phyloP scores from a whole-genome alignment of 164 flowering plant species.

The Magnolia officinalis region DNA sequence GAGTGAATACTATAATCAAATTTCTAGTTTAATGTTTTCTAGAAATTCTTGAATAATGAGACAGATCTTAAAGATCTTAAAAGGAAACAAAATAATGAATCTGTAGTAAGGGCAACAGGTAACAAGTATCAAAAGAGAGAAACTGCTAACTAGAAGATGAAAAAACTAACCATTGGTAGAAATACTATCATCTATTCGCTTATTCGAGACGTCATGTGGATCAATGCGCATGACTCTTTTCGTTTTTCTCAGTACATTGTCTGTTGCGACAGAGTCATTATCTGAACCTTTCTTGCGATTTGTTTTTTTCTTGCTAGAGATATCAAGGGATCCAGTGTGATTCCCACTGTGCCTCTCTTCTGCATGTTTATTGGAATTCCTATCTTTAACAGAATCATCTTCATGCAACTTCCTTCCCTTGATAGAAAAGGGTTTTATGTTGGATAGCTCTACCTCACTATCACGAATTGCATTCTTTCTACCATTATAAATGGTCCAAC shows the following conservation, averaged over 20 bases:
- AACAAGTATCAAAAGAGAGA: no score
- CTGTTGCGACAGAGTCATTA: conserved; percentile 27
- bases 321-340: conserved; percentile 14
- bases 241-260: conserved; percentile 40
- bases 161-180: conserved; percentile 40
- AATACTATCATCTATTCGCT: conserved; percentile 63
- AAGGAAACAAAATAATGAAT: neutral
- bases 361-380: conserved; percentile 11
- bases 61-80: neutral
- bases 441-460: neutral
- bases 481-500: neutral
- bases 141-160: neutral
- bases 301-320: conserved; percentile 25
- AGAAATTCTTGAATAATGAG: neutral
- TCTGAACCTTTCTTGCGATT: conserved; percentile 22
- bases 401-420: conserved; percentile 2
- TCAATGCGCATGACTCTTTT: conserved; percentile 58
- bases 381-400: conserved; percentile 12
- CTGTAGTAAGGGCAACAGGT: neutral
- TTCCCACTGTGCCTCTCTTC: conserved; percentile 13
- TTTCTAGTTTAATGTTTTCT: neutral
- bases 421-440: neutral
- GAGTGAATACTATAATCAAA: neutral
- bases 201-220: conserved; percentile 75
- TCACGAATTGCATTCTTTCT: conserved; percentile 1